Evolutionary conservation across 805 yeast species (phyloP).

Genomic region (Dipodascopsis uninucleata): DNA sequence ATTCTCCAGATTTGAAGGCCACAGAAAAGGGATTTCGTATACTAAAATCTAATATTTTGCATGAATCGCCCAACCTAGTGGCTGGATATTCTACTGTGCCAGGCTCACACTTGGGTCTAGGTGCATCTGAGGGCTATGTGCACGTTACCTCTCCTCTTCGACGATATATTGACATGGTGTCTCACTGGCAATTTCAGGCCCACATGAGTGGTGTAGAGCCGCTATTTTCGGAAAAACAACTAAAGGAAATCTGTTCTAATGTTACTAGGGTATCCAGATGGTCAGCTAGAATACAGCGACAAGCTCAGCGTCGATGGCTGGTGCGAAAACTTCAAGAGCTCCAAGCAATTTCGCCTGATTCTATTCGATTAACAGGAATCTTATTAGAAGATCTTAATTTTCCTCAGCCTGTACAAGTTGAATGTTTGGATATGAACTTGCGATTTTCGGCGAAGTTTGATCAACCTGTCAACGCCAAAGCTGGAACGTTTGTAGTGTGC

Average conservation of each 20-base stretch:
- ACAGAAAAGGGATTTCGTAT: no score
- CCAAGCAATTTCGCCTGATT: neutral
- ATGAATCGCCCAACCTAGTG: neutral
- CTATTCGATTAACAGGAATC: constrained; percentile 6
- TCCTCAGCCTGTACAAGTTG: constrained; percentile 8
- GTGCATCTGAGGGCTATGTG: constrained; percentile 45
- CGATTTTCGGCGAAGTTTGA: constrained; percentile 8
- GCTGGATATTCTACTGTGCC: constrained; percentile 3
- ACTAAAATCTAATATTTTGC: neutral
- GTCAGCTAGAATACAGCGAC: neutral
- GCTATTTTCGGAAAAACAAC: constrained; percentile 10
- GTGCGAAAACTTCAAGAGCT: constrained; percentile 2
- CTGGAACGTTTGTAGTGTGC: constrained; percentile 26
- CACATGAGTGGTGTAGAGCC: constrained; percentile 34
- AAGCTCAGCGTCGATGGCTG: no score
- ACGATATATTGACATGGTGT: constrained; percentile 72
- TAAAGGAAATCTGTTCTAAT: neutral
- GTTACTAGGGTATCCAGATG: neutral
- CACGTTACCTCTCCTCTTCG: constrained; percentile 88
- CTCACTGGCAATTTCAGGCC: constrained; percentile 71
- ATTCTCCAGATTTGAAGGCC: no score
- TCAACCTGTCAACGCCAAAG: constrained; percentile 1
- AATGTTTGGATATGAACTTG: constrained; percentile 10
- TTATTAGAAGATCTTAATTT: constrained; percentile 6
- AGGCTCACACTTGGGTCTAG: constrained; percentile 43